phyloP scores from a whole-genome alignment of 2,329 filamentous ascomycete genomes.

The Emmonsia crescens region DNA sequence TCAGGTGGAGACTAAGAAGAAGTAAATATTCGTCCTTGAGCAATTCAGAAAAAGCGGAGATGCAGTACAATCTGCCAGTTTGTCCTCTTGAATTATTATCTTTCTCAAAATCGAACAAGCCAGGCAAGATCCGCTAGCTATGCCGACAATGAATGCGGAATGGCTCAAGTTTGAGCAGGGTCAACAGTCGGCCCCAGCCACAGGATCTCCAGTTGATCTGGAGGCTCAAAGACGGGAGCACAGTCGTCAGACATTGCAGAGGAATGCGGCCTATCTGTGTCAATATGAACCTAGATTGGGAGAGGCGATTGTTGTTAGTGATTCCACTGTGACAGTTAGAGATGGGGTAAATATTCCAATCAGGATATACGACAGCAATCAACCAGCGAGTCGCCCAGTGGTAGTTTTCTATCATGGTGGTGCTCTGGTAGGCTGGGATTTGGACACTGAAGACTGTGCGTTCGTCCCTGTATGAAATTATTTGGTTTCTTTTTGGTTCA shows the following conservation, averaged over 20 bases:
- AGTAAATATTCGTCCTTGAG: background rate
- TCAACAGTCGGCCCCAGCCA: background rate
- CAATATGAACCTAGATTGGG: conserved; percentile 1
- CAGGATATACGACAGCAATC: conserved; percentile 5
- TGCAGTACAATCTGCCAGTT: background rate
- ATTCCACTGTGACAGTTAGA: background rate
- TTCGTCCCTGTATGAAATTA: background rate
- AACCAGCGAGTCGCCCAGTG: background rate
- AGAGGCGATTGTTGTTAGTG: background rate
- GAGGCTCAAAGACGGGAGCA: background rate
- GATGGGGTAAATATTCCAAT: conserved; percentile 1
- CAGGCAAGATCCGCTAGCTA: background rate
- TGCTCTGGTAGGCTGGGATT: background rate
- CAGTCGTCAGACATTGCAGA: background rate
- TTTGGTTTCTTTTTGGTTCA: background rate
- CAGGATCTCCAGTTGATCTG: background rate
- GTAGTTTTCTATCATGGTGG: conserved; percentile 5
- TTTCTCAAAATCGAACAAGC: background rate
- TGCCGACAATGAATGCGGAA: background rate
- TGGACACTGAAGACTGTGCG: conserved; percentile 6
- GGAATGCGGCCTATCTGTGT: background rate
- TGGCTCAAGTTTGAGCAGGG: background rate
- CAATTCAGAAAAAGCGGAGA: background rate
- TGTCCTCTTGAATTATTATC: no score
- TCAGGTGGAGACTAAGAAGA: no score